Conservation (phyloP, 192 early-diverging fungal genomes). For the Gaertneriomyces sp. region DNA sequence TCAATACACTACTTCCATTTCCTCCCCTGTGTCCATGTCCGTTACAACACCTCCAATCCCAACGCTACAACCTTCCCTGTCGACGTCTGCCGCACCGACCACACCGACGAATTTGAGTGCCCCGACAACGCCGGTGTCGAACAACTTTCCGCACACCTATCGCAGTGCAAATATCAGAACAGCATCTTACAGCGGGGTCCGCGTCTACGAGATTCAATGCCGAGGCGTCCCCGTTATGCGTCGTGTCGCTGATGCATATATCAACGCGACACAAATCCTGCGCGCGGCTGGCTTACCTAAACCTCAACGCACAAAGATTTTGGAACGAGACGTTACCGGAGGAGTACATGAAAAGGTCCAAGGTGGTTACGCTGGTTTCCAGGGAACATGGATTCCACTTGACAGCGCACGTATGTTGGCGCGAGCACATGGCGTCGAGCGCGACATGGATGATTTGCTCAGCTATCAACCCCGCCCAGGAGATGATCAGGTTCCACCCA, state of each 20-base stretch:
- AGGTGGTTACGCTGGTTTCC: constrained; percentile 73
- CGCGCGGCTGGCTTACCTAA: constrained; percentile 95
- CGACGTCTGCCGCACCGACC: too few species aligned
- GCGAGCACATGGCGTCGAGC: constrained; percentile 19
- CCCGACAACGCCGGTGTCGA: too few species aligned
- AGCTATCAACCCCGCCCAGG: constrained; percentile 23
- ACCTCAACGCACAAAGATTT: constrained; percentile 86
- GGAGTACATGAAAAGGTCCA: constrained; percentile 95
- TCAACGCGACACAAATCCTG: constrained; percentile 97
- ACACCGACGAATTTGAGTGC: too few species aligned
- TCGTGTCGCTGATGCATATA: constrained; percentile 75
- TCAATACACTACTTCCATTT: too few species aligned
- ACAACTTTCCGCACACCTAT: too few species aligned
- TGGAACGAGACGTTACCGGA: constrained; percentile 85
- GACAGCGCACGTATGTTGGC: constrained; percentile 30
- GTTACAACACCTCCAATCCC: too few species aligned
- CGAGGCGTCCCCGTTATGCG: constrained; percentile 73
- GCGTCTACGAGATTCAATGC: constrained; percentile 72
- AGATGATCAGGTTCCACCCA: constrained; percentile 17
- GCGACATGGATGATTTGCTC: constrained; percentile 25
- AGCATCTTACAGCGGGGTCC: constrained; percentile 47
- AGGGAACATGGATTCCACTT: constrained; percentile 42
- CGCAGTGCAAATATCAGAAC: constrained; percentile 7
- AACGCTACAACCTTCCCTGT: too few species aligned
- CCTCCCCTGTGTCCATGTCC: too few species aligned